Percentiles rank a stretch among this genome's conserved stretches.
Conservation (phyloP, 225 moss, liverwort and hornwort genomes). For the Sphagnum contortum region DNA sequence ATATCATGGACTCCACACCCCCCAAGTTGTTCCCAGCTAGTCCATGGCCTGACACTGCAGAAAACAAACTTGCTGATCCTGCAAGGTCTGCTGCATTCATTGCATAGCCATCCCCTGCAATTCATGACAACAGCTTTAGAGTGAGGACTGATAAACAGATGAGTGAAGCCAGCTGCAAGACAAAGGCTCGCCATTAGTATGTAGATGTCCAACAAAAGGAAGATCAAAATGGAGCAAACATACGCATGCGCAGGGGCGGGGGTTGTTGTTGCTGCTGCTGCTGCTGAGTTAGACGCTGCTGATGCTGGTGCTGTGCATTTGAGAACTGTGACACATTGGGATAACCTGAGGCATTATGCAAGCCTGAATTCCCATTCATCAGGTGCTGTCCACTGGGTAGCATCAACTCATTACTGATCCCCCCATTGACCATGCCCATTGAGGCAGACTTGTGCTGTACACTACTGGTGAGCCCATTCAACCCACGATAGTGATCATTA, state of each 20-base stretch:
- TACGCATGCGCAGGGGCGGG: constrained; percentile 49
- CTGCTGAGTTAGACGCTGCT: constrained; percentile 35
- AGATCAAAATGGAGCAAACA: constrained; percentile 17
- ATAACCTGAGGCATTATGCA: constrained; percentile 50
- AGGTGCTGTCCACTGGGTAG: constrained; percentile 67
- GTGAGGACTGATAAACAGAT: not conserved
- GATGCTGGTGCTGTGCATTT: constrained; percentile 60
- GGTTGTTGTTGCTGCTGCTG: constrained; percentile 44
- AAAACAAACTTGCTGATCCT: constrained; percentile 58
- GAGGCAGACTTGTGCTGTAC: constrained; percentile 47
- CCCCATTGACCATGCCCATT: constrained; percentile 45
- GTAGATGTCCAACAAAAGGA: not conserved
- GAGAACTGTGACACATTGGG: constrained; percentile 63
- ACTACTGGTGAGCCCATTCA: constrained; percentile 65
- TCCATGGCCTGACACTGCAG: constrained; percentile 36
- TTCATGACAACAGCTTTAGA: constrained; percentile 48
- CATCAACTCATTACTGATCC: constrained; percentile 70
- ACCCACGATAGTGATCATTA: constrained; percentile 43
- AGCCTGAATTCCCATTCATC: constrained; percentile 53
- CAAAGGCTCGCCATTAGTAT: not conserved
- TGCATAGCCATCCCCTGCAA: constrained; percentile 80
- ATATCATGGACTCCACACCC: constrained; percentile 43
- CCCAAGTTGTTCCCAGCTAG: constrained; percentile 41
- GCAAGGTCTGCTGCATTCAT: constrained; percentile 97
- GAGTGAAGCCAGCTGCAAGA: no score